Percentiles rank a stretch among this genome's conserved stretches.
Conservation (phyloP, 345 rosid species). For the Psidium friedrichsthalianum region DNA sequence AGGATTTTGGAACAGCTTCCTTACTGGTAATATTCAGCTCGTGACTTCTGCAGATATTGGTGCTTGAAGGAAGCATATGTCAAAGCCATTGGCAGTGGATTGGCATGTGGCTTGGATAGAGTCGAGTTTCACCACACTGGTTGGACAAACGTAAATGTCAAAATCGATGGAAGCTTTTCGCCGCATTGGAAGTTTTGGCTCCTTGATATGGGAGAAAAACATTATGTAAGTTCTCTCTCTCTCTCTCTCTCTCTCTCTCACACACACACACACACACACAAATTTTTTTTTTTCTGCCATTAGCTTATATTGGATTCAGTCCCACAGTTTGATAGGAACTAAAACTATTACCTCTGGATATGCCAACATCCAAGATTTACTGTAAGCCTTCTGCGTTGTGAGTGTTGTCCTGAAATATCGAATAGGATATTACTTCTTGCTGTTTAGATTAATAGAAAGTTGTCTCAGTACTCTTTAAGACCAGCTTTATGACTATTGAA, state of each 20-base stretch:
- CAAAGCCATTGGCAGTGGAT: conserved; percentile 56
- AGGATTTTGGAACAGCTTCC: neutral
- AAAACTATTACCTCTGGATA: neutral
- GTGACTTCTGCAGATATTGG: conserved; percentile 41
- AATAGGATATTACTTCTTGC: neutral
- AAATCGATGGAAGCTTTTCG: conserved; percentile 21
- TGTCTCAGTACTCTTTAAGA: neutral
- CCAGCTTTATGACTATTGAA: neutral
- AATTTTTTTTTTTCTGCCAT: too few species aligned
- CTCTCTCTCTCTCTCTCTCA: neutral
- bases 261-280: too few species aligned
- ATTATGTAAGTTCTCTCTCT: conserved; percentile 24
- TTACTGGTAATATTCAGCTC: neutral
- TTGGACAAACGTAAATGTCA: conserved; percentile 36
- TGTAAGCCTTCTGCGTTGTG: neutral
- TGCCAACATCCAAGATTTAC: neutral
- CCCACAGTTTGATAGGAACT: neutral
- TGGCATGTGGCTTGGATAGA: conserved; percentile 29
- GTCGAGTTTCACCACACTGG: conserved; percentile 48
- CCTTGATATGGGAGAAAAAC: conserved; percentile 22
- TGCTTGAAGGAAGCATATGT: conserved; percentile 69
- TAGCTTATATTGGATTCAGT: neutral
- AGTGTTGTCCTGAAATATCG: neutral
- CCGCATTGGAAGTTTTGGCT: conserved; percentile 52
- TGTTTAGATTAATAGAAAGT: neutral